Percentiles rank a stretch among this genome's conserved stretches.
Conservation (phyloP, 2,329 filamentous ascomycete species). For the Talaromyces piceae region DNA sequence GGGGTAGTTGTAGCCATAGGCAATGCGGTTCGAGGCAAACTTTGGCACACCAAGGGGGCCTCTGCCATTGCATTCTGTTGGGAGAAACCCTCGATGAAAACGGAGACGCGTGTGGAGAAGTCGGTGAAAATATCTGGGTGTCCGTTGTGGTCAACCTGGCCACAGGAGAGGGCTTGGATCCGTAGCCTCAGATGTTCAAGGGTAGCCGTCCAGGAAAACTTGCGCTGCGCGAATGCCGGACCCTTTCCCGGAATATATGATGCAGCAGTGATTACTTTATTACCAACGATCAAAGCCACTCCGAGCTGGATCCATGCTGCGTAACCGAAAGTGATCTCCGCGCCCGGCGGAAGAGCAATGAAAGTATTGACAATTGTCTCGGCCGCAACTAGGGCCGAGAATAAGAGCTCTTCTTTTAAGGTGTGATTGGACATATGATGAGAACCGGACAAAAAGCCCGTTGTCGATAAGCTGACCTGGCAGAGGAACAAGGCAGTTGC, state of each 20-base stretch:
- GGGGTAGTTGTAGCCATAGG: background rate
- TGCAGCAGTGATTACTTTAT: slow-evolving; percentile 10
- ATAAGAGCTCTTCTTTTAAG: slow-evolving; percentile 7
- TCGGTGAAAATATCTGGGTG: background rate
- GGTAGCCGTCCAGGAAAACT: background rate
- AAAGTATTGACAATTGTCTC: slow-evolving; percentile 23
- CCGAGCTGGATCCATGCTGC: slow-evolving; percentile 35
- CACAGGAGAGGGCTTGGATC: background rate
- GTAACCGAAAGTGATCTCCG: slow-evolving; percentile 32
- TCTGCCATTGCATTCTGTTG: background rate
- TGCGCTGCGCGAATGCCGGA: background rate
- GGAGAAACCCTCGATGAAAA: background rate
- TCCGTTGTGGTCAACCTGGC: background rate
- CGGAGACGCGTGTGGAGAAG: background rate
- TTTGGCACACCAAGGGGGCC: background rate
- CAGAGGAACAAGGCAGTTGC: slow-evolving; percentile 34
- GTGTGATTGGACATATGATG: background rate
- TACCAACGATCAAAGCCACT: slow-evolving; percentile 22
- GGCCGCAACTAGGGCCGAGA: slow-evolving; percentile 17
- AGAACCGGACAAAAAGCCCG: slow-evolving; percentile 10
- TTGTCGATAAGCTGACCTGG: slow-evolving; percentile 29
- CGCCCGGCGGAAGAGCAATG: slow-evolving; percentile 26
- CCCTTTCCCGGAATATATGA: slow-evolving; percentile 2
- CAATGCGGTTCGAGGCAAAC: background rate
- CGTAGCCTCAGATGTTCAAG: background rate